Evolutionary conservation across 768 basidiomycete species (phyloP).

Genomic region (Termitomyces sp.): DNA sequence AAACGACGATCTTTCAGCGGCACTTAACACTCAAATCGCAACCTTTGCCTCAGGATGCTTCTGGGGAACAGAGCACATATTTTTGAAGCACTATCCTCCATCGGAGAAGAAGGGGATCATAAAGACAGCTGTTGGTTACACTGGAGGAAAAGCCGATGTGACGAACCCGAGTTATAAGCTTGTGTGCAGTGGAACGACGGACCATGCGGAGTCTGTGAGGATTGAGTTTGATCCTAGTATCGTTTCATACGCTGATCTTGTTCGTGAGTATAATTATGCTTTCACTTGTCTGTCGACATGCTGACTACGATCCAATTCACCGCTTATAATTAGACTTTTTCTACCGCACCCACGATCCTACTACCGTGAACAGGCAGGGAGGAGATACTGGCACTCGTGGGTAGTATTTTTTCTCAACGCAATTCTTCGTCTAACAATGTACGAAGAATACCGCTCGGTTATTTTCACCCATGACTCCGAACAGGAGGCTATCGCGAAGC

Average conservation of each 20-base stretch:
- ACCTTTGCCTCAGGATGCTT: conserved; percentile 69
- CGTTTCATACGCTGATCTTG: conserved; percentile 81
- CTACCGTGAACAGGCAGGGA: conserved; percentile 78
- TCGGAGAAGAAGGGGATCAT: conserved; percentile 70
- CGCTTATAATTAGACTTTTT: conserved; percentile 80
- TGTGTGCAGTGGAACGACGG: conserved; percentile 79
- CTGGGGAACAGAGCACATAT: conserved; percentile 87
- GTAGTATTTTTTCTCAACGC: conserved; percentile 22
- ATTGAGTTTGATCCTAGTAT: conserved; percentile 82
- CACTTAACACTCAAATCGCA: conserved; percentile 31
- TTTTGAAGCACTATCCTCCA: conserved; percentile 74
- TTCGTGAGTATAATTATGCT: conserved; percentile 51
- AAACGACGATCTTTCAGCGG: conserved; percentile 6
- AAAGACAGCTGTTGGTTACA: conserved; percentile 76
- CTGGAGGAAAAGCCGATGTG: conserved; percentile 57
- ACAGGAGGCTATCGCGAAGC: conserved; percentile 68
- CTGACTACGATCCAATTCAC: background rate
- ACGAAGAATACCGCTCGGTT: conserved; percentile 84
- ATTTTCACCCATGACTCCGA: conserved; percentile 80
- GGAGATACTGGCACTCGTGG: conserved; percentile 73
- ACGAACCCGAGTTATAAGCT: conserved; percentile 62
- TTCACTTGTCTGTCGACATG: background rate
- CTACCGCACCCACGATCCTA: conserved; percentile 93
- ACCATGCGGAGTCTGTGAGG: conserved; percentile 85
- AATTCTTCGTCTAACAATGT: background rate